Evolutionary conservation across 257 asterid genomes (phyloP), one percentile per base, ranked within the genome.

Genomic region (Nicotiana undulata): DNA sequence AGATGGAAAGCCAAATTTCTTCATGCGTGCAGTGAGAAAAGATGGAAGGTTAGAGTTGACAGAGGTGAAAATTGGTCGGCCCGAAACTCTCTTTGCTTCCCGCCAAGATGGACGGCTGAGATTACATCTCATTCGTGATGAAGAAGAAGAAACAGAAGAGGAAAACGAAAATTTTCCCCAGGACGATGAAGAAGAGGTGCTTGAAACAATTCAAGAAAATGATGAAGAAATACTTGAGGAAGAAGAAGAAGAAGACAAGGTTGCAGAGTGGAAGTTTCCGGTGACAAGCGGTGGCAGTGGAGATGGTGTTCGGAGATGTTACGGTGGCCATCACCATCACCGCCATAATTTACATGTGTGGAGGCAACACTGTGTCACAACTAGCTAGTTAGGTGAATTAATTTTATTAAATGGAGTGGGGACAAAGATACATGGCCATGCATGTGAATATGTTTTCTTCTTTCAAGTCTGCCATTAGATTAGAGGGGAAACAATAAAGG

Each of bases 91-190:
- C 34, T 81, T 68, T 4, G 83, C 86, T 44, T 84, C 80, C 28
- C 66, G 89, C 59, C 66, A 80, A 82, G 86, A 86, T 80, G 89
- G 89, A 61, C 75, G 89, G 82, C 46, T 86, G 24, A 86, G 85
- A 77, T 72, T 86, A 79, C 86, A 84, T 56, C 82, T 86, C 53
- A 31, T 86, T 44, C 37, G 55, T 1, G 55, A 61, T 3, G 52
- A 11, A 3, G 72, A 34, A 4, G 56, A 56, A 26, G 51, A 65
- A 65, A 68, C 22, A 16, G 82, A 75, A 9, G 61, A 51, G 6
- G 79, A 76, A 31, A 31, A 67, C 31, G 55, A 68, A 5, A 20
- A 68, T 20, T 67, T 37, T 5, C 1, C 55, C 31, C n/a, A 4
- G 31, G 63, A 26, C 0, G 17, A 75, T 6, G 49, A 58, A 55